Base-by-base conservation (phyloP, 345 rosid species). In the Populus pruinosa region DNA sequence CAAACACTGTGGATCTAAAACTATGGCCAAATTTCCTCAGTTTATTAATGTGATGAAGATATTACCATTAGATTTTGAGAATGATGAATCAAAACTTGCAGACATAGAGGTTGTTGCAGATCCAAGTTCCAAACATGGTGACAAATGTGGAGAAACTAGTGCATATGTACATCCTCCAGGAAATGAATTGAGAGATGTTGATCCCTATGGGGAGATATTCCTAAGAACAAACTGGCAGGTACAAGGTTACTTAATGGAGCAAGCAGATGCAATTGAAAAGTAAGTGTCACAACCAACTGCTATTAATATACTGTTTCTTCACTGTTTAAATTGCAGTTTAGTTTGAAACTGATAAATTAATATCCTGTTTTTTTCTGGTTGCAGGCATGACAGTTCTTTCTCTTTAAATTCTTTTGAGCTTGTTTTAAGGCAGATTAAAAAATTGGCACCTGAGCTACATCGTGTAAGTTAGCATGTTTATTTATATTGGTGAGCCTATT, bases 361-460 rank as follows among this genome's bases (percentile, higher is more conserved):
- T 65, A 11, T 62, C 27, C 10, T 33, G 35, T 65, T 33, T 27
- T 43, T 72, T 68, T 64, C 79, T 84, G 83, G 70, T 86, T 76
- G 72, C 89, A 92, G 99, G 84, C 84, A 88, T 85, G 94, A 93
- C 64, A 85, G 93, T 80, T 87, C 93, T 64, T 88, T 91, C 85
- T 85, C 92, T 74, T 84, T 87, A 76, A 88, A 87, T 83, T 82
- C 92, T 67, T 87, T 92, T 69, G 97, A 93, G 73, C 79, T 79
- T 80, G 80, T 89, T 79, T 86, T 96, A 78, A 78, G 86, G 76
- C 92, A 90, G 83, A 97, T 93, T 73, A 89, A 87, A 81, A 92
- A 84, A 71, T 85, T 93, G 86, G 96, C 98, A 77, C 98, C 99
- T 75, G 99, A 93, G 84, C 81, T 93, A 77, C 97, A 96, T 83